Base-by-base conservation (phyloP, 306 rosid genomes). In the Cucurbita argyrosperma region DNA sequence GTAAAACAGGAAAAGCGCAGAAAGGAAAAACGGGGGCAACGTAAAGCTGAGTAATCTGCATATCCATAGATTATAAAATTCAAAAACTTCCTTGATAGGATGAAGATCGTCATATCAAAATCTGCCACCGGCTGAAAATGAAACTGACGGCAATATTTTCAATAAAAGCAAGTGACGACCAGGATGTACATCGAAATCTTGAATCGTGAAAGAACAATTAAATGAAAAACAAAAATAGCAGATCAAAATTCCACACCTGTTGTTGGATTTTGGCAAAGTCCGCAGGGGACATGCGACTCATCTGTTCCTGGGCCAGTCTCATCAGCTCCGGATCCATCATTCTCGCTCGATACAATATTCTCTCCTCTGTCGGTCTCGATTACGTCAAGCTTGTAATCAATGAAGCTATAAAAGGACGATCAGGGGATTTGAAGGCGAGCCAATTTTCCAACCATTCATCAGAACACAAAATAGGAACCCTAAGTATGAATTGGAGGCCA, bases 321-420 rank as follows among this genome's bases (percentile, higher is more conserved):
- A 91, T 80, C 83, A 95, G 43, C 76, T 91, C 99, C 14, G 99
- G 99, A 91, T 95, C 99, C 96, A 91, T 91, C 96, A 86, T 89
- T 8, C 9, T 5, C 87, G 81, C 81, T 83, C 72, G 69, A 83
- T 87, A 1, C 59, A 70, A 26, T 49, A 85, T 84, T 77, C 65
- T 40, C 37, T 40, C 37, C 16, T 66, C 13, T 46, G 15, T 47
- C 19, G 37, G 18, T 51, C 64, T 65, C 7, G 49, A 52, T 43
- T 40, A 23, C 10, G 21, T 26, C 35, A 76, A 55, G 13, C 59
- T 5, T 5, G 26, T 47, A 37, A 35, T 11, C 1, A 49, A 21
- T 0, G 49, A 53, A 35, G 47, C 49, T 52, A 5, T 6, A 51
- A 15, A 30, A 56, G 11, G 6, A 54, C 3, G 16, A 77, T 68